Evolutionary conservation across 2,329 filamentous ascomycete genomes (phyloP), one percentile per base, ranked within the genome.

Genomic region (Magnaporthiopsis incrustans): DNA sequence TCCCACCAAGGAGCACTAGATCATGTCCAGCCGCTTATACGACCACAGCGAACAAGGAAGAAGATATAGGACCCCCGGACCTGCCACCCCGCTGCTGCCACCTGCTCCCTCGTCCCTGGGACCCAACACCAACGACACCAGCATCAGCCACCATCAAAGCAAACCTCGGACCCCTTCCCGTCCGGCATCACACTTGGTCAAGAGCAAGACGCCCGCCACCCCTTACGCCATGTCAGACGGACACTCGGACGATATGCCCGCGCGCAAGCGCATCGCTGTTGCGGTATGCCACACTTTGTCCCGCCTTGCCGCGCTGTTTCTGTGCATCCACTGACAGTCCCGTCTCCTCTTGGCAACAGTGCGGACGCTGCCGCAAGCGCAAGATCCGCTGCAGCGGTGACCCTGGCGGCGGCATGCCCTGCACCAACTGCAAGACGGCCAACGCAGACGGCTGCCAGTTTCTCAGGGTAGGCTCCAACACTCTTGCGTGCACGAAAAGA

Each of bases 351-450:
- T 59, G n/a, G 64, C 35, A 67, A 64, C 68, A 97, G 94, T 98
- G 94, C 75, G 86, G 87, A 50, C 87, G 94, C 69, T 98, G 94
- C 76, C 87, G 94, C 66, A 93, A 94, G 78, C 86, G 94, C 65
- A 98, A 98, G 81, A 98, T 98, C 70, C 89, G 91, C 69, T 98
- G 94, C 78, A 96, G 90, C 71, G 94, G 94, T 58, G 92, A 97
- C 73, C 81, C 83, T 44, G 90, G 89, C 38, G 85, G 89, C 71
- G 89, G 89, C n/a, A 77, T 80, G 56, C 87, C 88, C n/a, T 98
- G 94, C 76, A 80, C 83, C 14, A 96, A 93, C 74, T 98, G 94
- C 79, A 89, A 86, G 71, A 86, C 81, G 66, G 89, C 93, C 63
- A 89, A 89, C 15, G 79, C 83, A 32, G 84, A 88, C 27, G 79